Conservation (phyloP, 805 yeast genomes). For the Torulaspora maleeae region DNA sequence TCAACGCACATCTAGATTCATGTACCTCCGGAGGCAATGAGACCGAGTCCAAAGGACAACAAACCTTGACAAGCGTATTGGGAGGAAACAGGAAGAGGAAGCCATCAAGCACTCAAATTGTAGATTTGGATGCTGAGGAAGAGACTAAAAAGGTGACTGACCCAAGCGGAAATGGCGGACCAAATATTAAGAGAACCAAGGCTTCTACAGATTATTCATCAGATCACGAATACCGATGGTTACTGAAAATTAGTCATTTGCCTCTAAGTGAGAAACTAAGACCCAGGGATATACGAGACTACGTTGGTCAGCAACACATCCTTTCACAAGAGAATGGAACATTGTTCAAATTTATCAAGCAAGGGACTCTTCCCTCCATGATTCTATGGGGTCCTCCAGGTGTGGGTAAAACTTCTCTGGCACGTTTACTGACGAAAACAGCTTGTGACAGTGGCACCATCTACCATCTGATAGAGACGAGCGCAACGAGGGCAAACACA, state of each 20-base stretch:
- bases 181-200: background rate
- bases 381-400: constrained; percentile 96
- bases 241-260: constrained; percentile 30
- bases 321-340: constrained; percentile 58
- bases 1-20: constrained; percentile 32
- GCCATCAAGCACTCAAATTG: background rate
- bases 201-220: background rate
- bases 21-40: constrained; percentile 17
- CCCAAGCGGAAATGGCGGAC: background rate
- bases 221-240: constrained; percentile 23
- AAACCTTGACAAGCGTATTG: constrained; percentile 20
- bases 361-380: constrained; percentile 73
- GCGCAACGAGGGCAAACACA: constrained; percentile 65
- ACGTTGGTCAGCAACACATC: constrained; percentile 81
- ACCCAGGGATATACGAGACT: constrained; percentile 65
- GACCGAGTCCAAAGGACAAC: constrained; percentile 11
- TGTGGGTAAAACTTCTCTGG: constrained; percentile 82
- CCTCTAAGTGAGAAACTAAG: constrained; percentile 78
- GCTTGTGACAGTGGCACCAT: constrained; percentile 21
- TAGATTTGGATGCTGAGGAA: constrained; percentile 3
- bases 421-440: constrained; percentile 43
- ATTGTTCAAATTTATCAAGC: constrained; percentile 56
- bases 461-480: constrained; percentile 64
- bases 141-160: background rate
- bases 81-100: constrained; percentile 10